Evolutionary conservation across 352 stramenopile species (phyloP).

Genomic region (Globisporangium yorkense): DNA sequence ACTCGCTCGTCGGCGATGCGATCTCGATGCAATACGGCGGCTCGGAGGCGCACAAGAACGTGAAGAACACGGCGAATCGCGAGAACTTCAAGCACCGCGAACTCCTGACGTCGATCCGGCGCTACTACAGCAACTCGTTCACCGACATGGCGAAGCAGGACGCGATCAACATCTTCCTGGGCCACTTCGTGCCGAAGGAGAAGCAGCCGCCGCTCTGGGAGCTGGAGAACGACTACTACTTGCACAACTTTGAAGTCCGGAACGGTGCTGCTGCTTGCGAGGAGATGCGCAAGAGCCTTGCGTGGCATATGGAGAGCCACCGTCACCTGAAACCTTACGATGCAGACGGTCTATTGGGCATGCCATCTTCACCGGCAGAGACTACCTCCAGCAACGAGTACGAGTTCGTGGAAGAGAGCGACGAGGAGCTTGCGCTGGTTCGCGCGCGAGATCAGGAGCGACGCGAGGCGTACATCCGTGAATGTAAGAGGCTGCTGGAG

Average conservation of each 20-base stretch:
- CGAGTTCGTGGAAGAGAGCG: slow-evolving; percentile 19
- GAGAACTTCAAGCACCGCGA: slow-evolving; percentile 94
- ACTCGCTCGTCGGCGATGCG: slow-evolving; percentile 96
- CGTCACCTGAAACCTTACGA: slow-evolving; percentile 11
- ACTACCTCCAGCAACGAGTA: slow-evolving; percentile 18
- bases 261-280: slow-evolving; percentile 61
- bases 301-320: slow-evolving; percentile 60
- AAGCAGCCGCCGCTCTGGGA: slow-evolving; percentile 72
- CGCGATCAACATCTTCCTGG: slow-evolving; percentile 99
- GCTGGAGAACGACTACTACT: slow-evolving; percentile 86
- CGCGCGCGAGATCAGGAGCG: slow-evolving; percentile 37
- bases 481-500: slow-evolving; percentile 66
- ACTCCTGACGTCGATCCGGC: slow-evolving; percentile 96
- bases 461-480: slow-evolving; percentile 68
- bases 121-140: slow-evolving; percentile 99
- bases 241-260: slow-evolving; percentile 87
- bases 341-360: neutral
- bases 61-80: slow-evolving; percentile 82
- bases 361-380: slow-evolving; percentile 5
- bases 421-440: slow-evolving; percentile 15
- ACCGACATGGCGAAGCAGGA: slow-evolving; percentile 98
- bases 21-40: slow-evolving; percentile 99
- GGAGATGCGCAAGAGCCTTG: slow-evolving; percentile 54
- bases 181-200: slow-evolving; percentile 82
- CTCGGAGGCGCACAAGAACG: slow-evolving; percentile 98